Evolutionary conservation across 495 filamentous ascomycete genomes (phyloP).

Genomic region (Penicillium angulare): DNA sequence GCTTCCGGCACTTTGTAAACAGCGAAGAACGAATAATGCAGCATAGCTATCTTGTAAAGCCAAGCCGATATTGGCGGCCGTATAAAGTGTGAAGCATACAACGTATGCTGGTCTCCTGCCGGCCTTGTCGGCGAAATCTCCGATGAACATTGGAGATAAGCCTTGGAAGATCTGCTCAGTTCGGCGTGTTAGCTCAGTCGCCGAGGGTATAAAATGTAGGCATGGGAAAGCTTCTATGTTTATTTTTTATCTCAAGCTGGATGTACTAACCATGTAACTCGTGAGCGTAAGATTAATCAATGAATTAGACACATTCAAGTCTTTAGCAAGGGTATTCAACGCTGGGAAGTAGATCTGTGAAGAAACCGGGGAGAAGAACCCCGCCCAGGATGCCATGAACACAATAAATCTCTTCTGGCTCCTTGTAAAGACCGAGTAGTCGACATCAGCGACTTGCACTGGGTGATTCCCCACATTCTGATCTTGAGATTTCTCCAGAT

Average conservation of each 20-base stretch:
- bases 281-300: constrained; percentile 71
- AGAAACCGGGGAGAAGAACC: constrained; percentile 69
- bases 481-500: constrained; percentile 2
- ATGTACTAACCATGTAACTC: constrained; percentile 53
- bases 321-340: constrained; percentile 55
- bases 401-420: constrained; percentile 43
- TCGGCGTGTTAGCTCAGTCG: constrained; percentile 5
- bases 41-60: constrained; percentile 45
- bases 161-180: constrained; percentile 46
- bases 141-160: constrained; percentile 49
- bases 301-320: constrained; percentile 57
- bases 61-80: constrained; percentile 49
- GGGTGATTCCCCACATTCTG: constrained; percentile 5
- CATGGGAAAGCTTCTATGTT: not conserved
- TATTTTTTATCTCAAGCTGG: not conserved
- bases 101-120: constrained; percentile 51
- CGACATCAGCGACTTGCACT: constrained; percentile 15
- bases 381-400: constrained; percentile 59
- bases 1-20: constrained; percentile 49
- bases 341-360: constrained; percentile 77
- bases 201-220: not conserved
- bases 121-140: constrained; percentile 44
- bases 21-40: constrained; percentile 48
- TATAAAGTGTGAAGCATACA: constrained; percentile 45
- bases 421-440: constrained; percentile 28